Evolutionary conservation across 2,329 filamentous ascomycete species (phyloP).

Genomic region (Monosporascus sp.): DNA sequence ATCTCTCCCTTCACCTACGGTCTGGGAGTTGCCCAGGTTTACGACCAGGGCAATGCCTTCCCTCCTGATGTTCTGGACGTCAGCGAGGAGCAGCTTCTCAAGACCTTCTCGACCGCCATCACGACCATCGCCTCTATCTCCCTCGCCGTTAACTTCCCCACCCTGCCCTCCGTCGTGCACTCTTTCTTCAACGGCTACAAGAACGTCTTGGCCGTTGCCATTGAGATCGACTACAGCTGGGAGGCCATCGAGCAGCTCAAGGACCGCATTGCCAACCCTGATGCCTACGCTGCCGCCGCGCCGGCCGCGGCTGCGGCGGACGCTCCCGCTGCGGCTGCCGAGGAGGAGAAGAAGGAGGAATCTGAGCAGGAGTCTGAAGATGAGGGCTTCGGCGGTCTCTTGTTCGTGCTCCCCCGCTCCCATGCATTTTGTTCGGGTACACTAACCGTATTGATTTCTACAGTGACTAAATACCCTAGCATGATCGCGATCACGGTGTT

Average conservation of each 20-base stretch:
- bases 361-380: slow-evolving; percentile 64
- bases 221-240: slow-evolving; percentile 91
- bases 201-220: slow-evolving; percentile 84
- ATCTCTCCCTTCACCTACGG: slow-evolving; percentile 99
- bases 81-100: slow-evolving; percentile 88
- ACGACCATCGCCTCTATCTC: slow-evolving; percentile 85
- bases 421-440: not conserved
- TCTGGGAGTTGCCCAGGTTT: slow-evolving; percentile 94
- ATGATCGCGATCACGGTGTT: slow-evolving; percentile 32
- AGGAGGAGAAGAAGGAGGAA: slow-evolving; percentile 60
- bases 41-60: slow-evolving; percentile 96
- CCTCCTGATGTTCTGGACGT: slow-evolving; percentile 82
- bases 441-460: slow-evolving; percentile 32
- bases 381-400: slow-evolving; percentile 76
- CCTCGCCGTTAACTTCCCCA: slow-evolving; percentile 90
- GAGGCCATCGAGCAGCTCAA: slow-evolving; percentile 95
- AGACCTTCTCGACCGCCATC: slow-evolving; percentile 75
- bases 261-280: slow-evolving; percentile 99
- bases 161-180: slow-evolving; percentile 93
- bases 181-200: slow-evolving; percentile 97
- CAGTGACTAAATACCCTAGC: slow-evolving; percentile 47
- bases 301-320: slow-evolving; percentile 59
- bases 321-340: slow-evolving; percentile 44
- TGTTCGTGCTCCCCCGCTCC: slow-evolving; percentile 40
- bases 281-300: slow-evolving; percentile 83